A percentile compares a stretch with the other conserved stretches of the same genome.
Conservation (phyloP, 345 rosid species). For the Schrenkiella parvula region DNA sequence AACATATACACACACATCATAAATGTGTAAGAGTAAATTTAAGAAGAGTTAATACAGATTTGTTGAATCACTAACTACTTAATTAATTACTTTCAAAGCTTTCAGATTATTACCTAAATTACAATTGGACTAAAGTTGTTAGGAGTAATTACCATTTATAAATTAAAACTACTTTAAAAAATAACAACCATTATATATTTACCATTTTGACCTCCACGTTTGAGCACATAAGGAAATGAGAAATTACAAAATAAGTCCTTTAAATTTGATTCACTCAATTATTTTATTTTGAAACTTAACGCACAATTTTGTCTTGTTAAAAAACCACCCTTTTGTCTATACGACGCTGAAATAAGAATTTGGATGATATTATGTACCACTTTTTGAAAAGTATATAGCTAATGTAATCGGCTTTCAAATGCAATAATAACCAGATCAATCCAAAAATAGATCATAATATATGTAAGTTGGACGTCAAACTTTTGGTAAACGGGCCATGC, state of each 20-base stretch:
- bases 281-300: not conserved
- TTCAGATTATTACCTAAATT: conserved; percentile 2
- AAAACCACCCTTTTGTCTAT: not conserved
- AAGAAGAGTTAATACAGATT: conserved; percentile 10
- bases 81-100: not conserved
- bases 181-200: not conserved
- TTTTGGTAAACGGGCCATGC: too few species aligned
- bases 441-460: not conserved
- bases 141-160: not conserved
- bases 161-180: not conserved
- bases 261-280: not conserved
- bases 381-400: not conserved
- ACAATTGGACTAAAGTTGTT: conserved; percentile 10
- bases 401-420: too few species aligned
- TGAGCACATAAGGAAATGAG: not conserved
- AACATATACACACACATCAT: not conserved
- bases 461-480: not conserved
- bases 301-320: not conserved
- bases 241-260: not conserved
- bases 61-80: conserved; percentile 4
- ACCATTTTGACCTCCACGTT: not conserved
- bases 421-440: not conserved
- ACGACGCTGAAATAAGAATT: not conserved
- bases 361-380: not conserved
- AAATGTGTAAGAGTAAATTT: conserved; percentile 4